Evolutionary conservation across 2,329 filamentous ascomycete genomes (phyloP).

Genomic region (Cladobotryum mycophilum): DNA sequence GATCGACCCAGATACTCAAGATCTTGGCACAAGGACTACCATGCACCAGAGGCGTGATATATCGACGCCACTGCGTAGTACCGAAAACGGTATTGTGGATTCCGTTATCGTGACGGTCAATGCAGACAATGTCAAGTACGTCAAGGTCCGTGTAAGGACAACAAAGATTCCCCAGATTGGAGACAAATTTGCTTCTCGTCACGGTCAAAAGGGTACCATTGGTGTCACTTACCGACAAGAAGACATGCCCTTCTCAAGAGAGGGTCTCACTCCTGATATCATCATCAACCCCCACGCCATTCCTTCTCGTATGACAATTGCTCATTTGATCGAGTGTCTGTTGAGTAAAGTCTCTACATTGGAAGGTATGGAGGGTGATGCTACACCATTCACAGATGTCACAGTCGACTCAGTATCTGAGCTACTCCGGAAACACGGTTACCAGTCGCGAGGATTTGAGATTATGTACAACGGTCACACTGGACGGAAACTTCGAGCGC

Average conservation of each 20-base stretch:
- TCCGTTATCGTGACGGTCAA: slow-evolving; percentile 92
- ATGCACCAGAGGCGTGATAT: slow-evolving; percentile 91
- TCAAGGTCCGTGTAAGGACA: slow-evolving; percentile 94
- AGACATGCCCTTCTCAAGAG: slow-evolving; percentile 95
- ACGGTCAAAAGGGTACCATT: slow-evolving; percentile 98
- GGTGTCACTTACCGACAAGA: slow-evolving; percentile 97
- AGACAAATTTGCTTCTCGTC: slow-evolving; percentile 98
- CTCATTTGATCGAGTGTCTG: slow-evolving; percentile 98
- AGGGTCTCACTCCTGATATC: slow-evolving; percentile 87
- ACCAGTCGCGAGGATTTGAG: slow-evolving; percentile 95
- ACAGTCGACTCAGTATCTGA: slow-evolving; percentile 91
- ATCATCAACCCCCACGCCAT: slow-evolving; percentile 99
- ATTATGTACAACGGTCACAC: slow-evolving; percentile 99
- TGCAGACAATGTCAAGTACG: slow-evolving; percentile 86
- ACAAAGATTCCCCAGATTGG: slow-evolving; percentile 98
- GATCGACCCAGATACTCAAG: slow-evolving; percentile 85
- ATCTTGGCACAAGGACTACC: slow-evolving; percentile 86
- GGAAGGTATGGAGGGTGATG: slow-evolving; percentile 92
- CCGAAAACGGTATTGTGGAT: slow-evolving; percentile 94
- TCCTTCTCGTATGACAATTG: slow-evolving; percentile 99
- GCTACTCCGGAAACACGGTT: slow-evolving; percentile 80
- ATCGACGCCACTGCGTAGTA: slow-evolving; percentile 88
- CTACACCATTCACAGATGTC: slow-evolving; percentile 95
- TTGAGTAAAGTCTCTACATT: slow-evolving; percentile 92
- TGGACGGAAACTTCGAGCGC: slow-evolving; percentile 83